Conservation (phyloP, 768 basidiomycete genomes). For the Boletus speciosus region DNA sequence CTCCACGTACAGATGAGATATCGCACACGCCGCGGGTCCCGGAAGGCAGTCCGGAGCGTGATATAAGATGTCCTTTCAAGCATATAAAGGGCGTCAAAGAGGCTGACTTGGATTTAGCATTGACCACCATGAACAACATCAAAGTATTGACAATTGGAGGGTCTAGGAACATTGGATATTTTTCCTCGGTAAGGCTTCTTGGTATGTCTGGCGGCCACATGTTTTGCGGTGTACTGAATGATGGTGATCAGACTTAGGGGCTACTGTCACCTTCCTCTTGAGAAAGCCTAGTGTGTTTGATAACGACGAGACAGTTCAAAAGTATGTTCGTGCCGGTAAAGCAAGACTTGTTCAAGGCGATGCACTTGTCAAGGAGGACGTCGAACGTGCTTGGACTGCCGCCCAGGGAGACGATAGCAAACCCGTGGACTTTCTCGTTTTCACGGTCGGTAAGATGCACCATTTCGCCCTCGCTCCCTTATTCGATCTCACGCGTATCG, state of each 20-base stretch:
- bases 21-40: too few relatives aligned
- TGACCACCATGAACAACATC: conserved; percentile 15
- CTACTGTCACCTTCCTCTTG: conserved; percentile 61
- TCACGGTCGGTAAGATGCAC: conserved; percentile 52
- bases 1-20: too few relatives aligned
- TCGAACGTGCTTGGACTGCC: conserved; percentile 49
- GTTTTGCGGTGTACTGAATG: not conserved
- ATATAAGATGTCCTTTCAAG: not conserved
- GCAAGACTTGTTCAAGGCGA: conserved; percentile 60
- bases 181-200: conserved; percentile 45
- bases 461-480: not conserved
- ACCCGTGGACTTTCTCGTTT: conserved; percentile 53
- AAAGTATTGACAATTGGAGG: conserved; percentile 47
- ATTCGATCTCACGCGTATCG: not conserved
- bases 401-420: conserved; percentile 24
- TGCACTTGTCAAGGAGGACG: conserved; percentile 50
- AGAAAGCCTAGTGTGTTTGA: conserved; percentile 53
- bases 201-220: conserved; percentile 28
- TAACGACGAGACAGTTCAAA: conserved; percentile 48
- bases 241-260: conserved; percentile 45
- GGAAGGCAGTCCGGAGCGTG: not conserved
- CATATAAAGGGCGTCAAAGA: conserved; percentile 1
- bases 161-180: conserved; percentile 56
- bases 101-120: not conserved
- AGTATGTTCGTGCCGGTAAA: conserved; percentile 45